These are phyloP conservation scores for Diospyros kaki DNA, from an alignment of 148 eudicot genomes.

Conservation along the genomic window DNA sequence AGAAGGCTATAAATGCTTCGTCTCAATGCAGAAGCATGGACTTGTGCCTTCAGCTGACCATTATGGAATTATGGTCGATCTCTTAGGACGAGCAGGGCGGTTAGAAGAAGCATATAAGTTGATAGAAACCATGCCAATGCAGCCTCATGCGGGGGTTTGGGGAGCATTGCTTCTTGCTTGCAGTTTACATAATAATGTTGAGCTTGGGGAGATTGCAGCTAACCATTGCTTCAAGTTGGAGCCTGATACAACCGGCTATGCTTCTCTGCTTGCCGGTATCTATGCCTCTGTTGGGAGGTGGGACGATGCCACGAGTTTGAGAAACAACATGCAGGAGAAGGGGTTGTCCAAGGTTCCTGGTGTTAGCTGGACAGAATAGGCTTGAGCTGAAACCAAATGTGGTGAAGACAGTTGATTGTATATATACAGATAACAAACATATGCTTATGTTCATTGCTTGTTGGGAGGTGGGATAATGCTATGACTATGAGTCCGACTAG, in stretches of 20 bases:
- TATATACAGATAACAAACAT: too few relatives aligned
- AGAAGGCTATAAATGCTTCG: constrained; percentile 68
- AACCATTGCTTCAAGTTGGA: constrained; percentile 62
- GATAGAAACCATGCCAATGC: constrained; percentile 69
- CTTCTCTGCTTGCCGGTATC: constrained; percentile 60
- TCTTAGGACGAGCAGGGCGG: constrained; percentile 70
- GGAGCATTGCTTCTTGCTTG: constrained; percentile 87
- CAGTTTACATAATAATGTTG: constrained; percentile 59
- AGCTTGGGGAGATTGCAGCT: constrained; percentile 76
- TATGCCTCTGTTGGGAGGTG: constrained; percentile 72
- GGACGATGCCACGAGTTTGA: constrained; percentile 67
- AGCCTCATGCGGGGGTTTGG: constrained; percentile 87
- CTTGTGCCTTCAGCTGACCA: constrained; percentile 65
- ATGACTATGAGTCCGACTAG: too few relatives aligned
- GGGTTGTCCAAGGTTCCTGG: constrained; percentile 55
- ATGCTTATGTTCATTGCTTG: too few relatives aligned
- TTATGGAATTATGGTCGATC: constrained; percentile 75
- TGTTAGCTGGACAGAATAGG: constrained; percentile 56
- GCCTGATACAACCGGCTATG: constrained; percentile 57
- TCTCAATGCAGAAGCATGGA: constrained; percentile 45
- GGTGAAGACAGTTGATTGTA: not conserved
- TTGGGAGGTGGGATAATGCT: too few relatives aligned
- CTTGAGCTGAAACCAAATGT: not conserved
- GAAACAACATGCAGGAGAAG: constrained; percentile 33
- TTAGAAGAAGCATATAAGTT: constrained; percentile 67